Evolutionary conservation across 495 filamentous ascomycete species (phyloP), one percentile per base, ranked within the genome.

Genomic region (Penicillium waksmanii): DNA sequence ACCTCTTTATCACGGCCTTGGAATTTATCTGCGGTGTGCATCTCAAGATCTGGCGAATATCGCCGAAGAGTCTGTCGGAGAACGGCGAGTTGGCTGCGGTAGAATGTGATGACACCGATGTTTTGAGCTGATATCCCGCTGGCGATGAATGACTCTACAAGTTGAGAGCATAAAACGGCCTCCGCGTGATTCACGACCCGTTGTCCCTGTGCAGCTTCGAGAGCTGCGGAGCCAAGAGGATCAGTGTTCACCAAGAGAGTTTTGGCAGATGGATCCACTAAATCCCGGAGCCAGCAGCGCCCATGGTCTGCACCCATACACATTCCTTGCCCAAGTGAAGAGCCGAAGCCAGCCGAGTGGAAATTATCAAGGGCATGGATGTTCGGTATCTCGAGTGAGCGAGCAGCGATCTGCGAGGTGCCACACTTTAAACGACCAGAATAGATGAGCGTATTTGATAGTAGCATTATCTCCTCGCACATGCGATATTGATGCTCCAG

Each of bases 81-180:
- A 12, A 88, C 70, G 0, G 84, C 80, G 0, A 98, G 88, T 70
- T 98, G 95, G 33, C 90, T 93, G 61, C 94, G 90, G 77, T 98
- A 98, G 71, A 97, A 91, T n/a, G 95, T 96, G 70, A 98, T 96
- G 63, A 98, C 87, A n/a, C 95, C 95, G 50, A 98, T 94, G 44
- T 92, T 87, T 6, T 76, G 77, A 0, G 89, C 83, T 0, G 89
- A 79, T 15, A 97, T 82, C 31, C 95, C 95, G 8, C 83, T 82
- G 0, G 83, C 79, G 49, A 97, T 80, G 2, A 98, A 84, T 0
- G 85, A 77, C 62, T 91, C 84, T 34, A 97, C 92, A 27, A 97
- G 84, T 67, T 96, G 89, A 0, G 82, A 80, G 43, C 87, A 85
- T 35, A 98, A 80, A 5, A 79, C 81, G 0, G 88, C 90, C 74